phyloP scores from a whole-genome alignment of 495 filamentous ascomycete species.

The Bacidia rubella region DNA sequence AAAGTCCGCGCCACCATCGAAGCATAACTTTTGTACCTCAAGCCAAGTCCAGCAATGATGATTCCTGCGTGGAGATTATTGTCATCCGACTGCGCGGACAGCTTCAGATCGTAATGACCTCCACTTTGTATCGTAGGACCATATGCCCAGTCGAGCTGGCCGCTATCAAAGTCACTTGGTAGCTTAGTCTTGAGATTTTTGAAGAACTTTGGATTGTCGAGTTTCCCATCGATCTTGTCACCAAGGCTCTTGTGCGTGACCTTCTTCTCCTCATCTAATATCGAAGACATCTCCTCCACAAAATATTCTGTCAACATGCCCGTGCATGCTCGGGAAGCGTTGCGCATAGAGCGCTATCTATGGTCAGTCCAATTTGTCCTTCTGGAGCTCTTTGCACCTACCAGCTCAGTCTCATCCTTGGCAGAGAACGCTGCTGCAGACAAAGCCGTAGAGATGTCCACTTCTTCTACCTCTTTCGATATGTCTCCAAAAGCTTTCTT shows the following conservation, averaged over 20 bases:
- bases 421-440: slow-evolving; percentile 77
- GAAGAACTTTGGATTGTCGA: slow-evolving; percentile 90
- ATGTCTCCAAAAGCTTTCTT: slow-evolving; percentile 63
- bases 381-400: no score
- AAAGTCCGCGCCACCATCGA: slow-evolving; percentile 85
- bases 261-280: slow-evolving; percentile 91
- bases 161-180: slow-evolving; percentile 73
- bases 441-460: slow-evolving; percentile 71
- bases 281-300: slow-evolving; percentile 90
- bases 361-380: no score
- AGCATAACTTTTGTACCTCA: slow-evolving; percentile 89
- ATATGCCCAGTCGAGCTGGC: slow-evolving; percentile 85
- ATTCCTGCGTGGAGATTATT: slow-evolving; percentile 84
- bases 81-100: slow-evolving; percentile 58
- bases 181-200: slow-evolving; percentile 66
- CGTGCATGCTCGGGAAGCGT: slow-evolving; percentile 82
- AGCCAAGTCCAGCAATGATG: slow-evolving; percentile 79
- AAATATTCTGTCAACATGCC: slow-evolving; percentile 89
- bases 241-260: slow-evolving; percentile 77
- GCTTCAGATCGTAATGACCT: slow-evolving; percentile 80
- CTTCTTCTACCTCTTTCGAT: slow-evolving; percentile 73
- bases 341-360: slow-evolving; percentile 69
- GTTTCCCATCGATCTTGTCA: slow-evolving; percentile 73
- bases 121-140: slow-evolving; percentile 91
- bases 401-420: slow-evolving; percentile 89